A percentile compares a stretch with the other conserved stretches of the same genome.
These are phyloP conservation scores for Aspergillus clavatus DNA, from an alignment of 2,329 filamentous ascomycete genomes.

Conservation along the genomic window DNA sequence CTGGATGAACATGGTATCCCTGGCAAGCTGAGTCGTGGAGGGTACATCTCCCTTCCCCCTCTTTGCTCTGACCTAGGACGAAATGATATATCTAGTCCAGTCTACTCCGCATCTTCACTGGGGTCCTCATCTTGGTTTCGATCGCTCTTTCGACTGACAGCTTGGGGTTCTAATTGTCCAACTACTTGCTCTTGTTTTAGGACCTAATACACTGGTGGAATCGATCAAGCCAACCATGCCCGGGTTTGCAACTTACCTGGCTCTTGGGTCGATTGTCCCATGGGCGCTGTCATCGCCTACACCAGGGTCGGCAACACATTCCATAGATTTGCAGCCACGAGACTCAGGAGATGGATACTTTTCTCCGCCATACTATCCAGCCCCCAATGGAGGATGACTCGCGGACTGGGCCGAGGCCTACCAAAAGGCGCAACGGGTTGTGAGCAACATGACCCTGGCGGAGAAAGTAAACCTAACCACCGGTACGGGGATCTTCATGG, in stretches of 20 bases:
- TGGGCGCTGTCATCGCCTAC: conserved; percentile 6
- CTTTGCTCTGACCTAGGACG: background rate
- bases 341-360: conserved; percentile 19
- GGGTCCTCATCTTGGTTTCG: background rate
- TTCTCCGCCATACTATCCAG: conserved; percentile 63
- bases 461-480: conserved; percentile 76
- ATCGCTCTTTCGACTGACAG: too few relatives aligned
- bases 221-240: conserved; percentile 9
- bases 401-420: conserved; percentile 66
- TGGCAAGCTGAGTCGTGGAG: background rate
- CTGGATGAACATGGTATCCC: background rate
- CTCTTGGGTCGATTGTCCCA: conserved; percentile 3
- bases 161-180: too few relatives aligned
- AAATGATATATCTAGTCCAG: background rate
- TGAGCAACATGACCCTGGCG: conserved; percentile 70
- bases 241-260: background rate
- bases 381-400: conserved; percentile 67
- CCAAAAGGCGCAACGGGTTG: conserved; percentile 61
- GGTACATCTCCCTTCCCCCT: background rate
- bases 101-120: background rate
- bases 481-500: conserved; percentile 69
- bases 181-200: too few relatives aligned
- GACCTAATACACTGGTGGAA: background rate
- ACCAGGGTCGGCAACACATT: background rate
- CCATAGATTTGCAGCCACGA: conserved; percentile 13